Evolutionary conservation across 305 asterid species (phyloP).

Genomic region (Fraxinus nigra): DNA sequence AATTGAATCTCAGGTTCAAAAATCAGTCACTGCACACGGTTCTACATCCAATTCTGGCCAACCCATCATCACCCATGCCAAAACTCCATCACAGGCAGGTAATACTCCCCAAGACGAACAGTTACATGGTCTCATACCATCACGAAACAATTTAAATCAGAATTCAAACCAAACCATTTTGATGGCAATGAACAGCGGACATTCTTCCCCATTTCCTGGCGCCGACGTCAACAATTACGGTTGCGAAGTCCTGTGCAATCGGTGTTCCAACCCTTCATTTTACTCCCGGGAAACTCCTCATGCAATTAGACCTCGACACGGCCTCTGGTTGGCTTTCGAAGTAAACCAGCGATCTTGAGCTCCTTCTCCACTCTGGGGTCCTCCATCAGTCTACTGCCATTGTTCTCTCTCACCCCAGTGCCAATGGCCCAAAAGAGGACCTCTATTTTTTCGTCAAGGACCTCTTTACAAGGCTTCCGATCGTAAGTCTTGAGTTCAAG

Average conservation of each 20-base stretch:
- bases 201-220: no score
- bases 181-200: no score
- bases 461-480: constrained; percentile 77
- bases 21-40: no score
- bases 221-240: no score
- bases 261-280: constrained; percentile 47
- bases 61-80: no score
- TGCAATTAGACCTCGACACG: constrained; percentile 97
- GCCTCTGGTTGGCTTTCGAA: constrained; percentile 74
- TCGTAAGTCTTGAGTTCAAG: constrained; percentile 81
- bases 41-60: no score
- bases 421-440: constrained; percentile 49
- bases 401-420: constrained; percentile 71
- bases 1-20: no score
- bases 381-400: constrained; percentile 86
- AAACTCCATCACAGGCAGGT: no score
- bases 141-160: no score
- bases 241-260: constrained; percentile 38
- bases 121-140: no score
- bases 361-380: constrained; percentile 80
- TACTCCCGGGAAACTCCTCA: constrained; percentile 72
- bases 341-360: constrained; percentile 66
- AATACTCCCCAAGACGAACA: no score
- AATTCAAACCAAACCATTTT: no score
- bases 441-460: constrained; percentile 58